These are phyloP conservation scores for Salix purpurea DNA, from an alignment of 345 rosid species.

Conservation along the genomic window DNA sequence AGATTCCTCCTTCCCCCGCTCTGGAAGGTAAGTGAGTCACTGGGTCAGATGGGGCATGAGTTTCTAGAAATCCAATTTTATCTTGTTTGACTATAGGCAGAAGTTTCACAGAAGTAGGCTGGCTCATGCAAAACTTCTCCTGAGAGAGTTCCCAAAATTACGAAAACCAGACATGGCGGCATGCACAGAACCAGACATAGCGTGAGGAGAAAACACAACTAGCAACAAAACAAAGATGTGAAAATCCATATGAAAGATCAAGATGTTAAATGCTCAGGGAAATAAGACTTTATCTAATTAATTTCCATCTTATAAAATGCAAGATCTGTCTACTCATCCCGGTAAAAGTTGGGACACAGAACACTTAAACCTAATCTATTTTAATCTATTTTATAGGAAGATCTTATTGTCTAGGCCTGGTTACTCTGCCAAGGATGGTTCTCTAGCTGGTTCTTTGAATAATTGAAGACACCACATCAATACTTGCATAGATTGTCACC, in stretches of 20 bases:
- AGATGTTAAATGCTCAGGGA: neutral
- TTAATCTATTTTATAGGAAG: no score
- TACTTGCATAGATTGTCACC: no score
- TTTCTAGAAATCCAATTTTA: neutral
- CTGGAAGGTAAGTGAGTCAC: no score
- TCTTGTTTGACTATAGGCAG: neutral
- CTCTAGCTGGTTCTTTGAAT: neutral
- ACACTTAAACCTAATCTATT: no score
- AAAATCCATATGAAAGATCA: no score
- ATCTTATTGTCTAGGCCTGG: neutral
- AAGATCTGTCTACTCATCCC: neutral
- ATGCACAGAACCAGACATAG: neutral
- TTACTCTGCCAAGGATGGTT: constrained; percentile 50
- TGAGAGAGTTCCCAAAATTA: neutral
- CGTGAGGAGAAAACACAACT: neutral
- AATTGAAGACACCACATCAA: no score
- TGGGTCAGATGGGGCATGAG: neutral
- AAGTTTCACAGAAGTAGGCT: neutral
- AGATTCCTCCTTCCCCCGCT: no score
- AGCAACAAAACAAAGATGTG: neutral
- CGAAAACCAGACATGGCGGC: neutral
- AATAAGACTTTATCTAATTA: neutral
- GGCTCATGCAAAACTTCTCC: neutral
- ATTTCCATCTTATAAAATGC: neutral
- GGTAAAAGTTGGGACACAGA: no score